Base-by-base conservation (phyloP, 495 filamentous ascomycete genomes). In the Neurospora pannonica region DNA sequence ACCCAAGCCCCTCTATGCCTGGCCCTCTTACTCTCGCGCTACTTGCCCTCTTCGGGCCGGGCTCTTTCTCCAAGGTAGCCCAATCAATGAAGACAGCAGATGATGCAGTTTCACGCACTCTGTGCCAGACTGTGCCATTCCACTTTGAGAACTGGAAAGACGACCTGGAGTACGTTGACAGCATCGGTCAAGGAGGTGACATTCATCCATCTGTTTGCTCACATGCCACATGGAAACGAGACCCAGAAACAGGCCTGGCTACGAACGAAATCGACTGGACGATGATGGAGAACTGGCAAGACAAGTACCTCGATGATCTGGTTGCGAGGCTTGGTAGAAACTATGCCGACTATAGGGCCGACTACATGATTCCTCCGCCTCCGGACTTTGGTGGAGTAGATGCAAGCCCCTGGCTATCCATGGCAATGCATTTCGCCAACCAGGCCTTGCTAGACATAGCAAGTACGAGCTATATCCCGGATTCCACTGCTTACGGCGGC, bases 341-440 rank as follows among this genome's bases (percentile, higher is more conserved):
- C 40, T 7, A 19, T 42, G 40, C 40, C 17, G 2, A 19, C 40
- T 6, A 19, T 8, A 19, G 40, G 40, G 2, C 40, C 40, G 0
- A 7, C 40, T 5, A 6, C 48, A 60, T 2, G 3, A 6, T 0
- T 3, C 8, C 43, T 21, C n/a, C n/a, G 8, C 43, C n/a, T 48
- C 9, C 3, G 5, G 21, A 28, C 48, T 60, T 60, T 60, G 2
- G 48, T 6, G 48, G 48, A 2, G 21, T 28, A 28, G 21, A 60
- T 1, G 24, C 1, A 60, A 60, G 11, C 48, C 10, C 48, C 4
- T 60, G 21, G 21, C 11, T 60, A 2, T 60, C 48, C 24, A 60
- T 60, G 48, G 48, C 48, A 15, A 62, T 75, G 21, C 21, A 75
- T 28, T 62, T 72, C 17, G 74, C 74, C 36, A 67, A 75, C 11